Percentiles rank a stretch among this genome's conserved stretches.
Evolutionary conservation across 192 early-diverging fungal genomes (phyloP).

Genomic region (Mycoemilia scoparia): DNA sequence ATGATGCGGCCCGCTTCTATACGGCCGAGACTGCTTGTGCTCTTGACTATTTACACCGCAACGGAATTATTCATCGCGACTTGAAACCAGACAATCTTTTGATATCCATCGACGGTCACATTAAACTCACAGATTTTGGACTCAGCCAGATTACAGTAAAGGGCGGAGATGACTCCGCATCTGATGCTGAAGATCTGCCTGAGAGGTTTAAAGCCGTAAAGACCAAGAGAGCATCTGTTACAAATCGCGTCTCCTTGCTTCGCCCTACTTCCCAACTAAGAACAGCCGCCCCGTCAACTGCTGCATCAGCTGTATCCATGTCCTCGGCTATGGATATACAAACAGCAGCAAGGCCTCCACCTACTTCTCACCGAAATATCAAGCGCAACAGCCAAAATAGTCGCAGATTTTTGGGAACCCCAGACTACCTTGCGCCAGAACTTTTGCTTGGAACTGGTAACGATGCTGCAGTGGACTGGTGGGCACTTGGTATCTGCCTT

Average conservation of each 20-base stretch:
- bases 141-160: constrained; percentile 61
- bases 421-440: constrained; percentile 90
- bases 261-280: no score
- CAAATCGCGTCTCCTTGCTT: constrained; percentile 6
- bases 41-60: constrained; percentile 75
- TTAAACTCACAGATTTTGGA: constrained; percentile 92
- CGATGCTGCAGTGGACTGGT: constrained; percentile 82
- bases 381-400: constrained; percentile 28
- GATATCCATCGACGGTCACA: constrained; percentile 69
- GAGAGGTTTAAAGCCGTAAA: constrained; percentile 6
- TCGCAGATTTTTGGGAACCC: constrained; percentile 54
- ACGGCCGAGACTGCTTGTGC: constrained; percentile 77
- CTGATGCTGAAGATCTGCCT: background rate
- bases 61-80: constrained; percentile 79
- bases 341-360: constrained; percentile 15
- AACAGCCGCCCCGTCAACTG: constrained; percentile 11
- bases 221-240: constrained; percentile 7
- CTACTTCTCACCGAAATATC: constrained; percentile 22
- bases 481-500: constrained; percentile 80
- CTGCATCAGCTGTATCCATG: constrained; percentile 11
- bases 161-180: constrained; percentile 5
- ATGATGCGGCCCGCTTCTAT: constrained; percentile 72
- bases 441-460: constrained; percentile 73
- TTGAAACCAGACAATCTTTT: constrained; percentile 74
- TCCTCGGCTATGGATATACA: constrained; percentile 3